Evolutionary conservation across 257 asterid species (phyloP), one percentile per base, ranked within the genome.

Genomic region (Scutellaria galericulata): DNA sequence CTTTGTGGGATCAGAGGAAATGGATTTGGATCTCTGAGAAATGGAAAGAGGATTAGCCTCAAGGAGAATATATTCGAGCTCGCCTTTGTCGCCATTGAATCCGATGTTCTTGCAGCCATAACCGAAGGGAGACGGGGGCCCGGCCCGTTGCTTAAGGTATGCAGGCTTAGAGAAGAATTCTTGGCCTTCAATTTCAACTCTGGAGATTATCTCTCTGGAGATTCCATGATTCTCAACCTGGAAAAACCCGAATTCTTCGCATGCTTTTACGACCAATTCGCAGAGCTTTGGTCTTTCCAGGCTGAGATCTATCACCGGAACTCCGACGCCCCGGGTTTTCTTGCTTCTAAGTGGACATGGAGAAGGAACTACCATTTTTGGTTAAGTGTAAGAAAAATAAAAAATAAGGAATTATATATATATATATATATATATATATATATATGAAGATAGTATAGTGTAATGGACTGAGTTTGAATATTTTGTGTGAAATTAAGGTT

Each of bases 21-120:
- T 75, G 50, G 77, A 48, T 45, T 83, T 70, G 78, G 90, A 79
- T 15, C 85, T 75, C 12, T 72, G 44, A 37, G 68, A 40, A 59
- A 88, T 44, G 1, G 86, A 79, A n/a, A 7, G 58, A 51, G 88
- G 78, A 66, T 88, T 70, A 7, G 91, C 82, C 74, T 85, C 90
- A 7, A 90, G 65, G 12, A 90, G 85, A 66, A 90, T 58, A 56
- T 88, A 90, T 58, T 90, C 95, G 8, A 90, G 93, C 59, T 88
- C 93, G 8, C 91, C 97, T 72, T 77, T 83, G 59, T 92, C 97
- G 0, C 97, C 97, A 71, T 92, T 81, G 72, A 64, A 68, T 0
- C 97, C 97, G 66, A 92, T 92, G 51, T 84, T 86, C 82, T 86
- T 92, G 70, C 84, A 83, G 1, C 96, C 97, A 52, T 92, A 92